These are phyloP conservation scores for Kalmanozyma brasiliensis DNA, from an alignment of 1,284 basidiomycete species.

Conservation along the genomic window DNA sequence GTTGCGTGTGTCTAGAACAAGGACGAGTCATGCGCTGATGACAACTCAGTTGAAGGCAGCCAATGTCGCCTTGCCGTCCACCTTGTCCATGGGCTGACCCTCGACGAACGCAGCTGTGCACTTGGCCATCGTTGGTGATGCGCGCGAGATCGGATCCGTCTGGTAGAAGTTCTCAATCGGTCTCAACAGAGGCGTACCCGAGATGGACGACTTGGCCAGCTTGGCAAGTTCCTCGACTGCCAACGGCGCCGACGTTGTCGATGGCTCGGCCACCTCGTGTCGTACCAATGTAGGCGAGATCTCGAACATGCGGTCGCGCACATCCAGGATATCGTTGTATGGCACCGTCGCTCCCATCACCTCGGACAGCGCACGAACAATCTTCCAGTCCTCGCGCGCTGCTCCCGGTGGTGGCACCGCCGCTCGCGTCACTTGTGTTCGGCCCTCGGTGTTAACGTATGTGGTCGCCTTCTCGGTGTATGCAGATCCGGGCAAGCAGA, in stretches of 20 bases:
- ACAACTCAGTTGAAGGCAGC: slow-evolving; percentile 33
- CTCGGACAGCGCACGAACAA: slow-evolving; percentile 94
- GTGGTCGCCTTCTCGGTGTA: slow-evolving; percentile 96
- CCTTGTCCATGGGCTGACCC: slow-evolving; percentile 44
- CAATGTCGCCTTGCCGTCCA: slow-evolving; percentile 45
- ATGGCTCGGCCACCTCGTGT: slow-evolving; percentile 85
- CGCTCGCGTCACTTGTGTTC: slow-evolving; percentile 87
- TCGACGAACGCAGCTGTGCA: slow-evolving; percentile 53
- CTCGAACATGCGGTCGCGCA: slow-evolving; percentile 97
- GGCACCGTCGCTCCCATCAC: slow-evolving; percentile 81
- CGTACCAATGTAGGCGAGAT: slow-evolving; percentile 89
- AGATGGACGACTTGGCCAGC: slow-evolving; percentile 39
- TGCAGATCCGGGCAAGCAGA: slow-evolving; percentile 89
- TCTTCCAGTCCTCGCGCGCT: slow-evolving; percentile 98
- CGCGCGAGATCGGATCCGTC: slow-evolving; percentile 79
- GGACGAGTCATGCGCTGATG: background rate
- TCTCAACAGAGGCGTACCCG: slow-evolving; percentile 75
- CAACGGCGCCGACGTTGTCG: slow-evolving; percentile 70
- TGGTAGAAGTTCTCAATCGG: slow-evolving; percentile 95
- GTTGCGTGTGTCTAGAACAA: background rate
- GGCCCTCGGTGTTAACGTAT: slow-evolving; percentile 97
- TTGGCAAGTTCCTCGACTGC: slow-evolving; percentile 54
- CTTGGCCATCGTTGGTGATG: slow-evolving; percentile 68
- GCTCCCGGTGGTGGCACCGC: slow-evolving; percentile 96
- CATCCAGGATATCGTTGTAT: slow-evolving; percentile 86